These are phyloP conservation scores for Scenedesmus sp. DNA, from an alignment of 163 green algal species.

Conservation along the genomic window DNA sequence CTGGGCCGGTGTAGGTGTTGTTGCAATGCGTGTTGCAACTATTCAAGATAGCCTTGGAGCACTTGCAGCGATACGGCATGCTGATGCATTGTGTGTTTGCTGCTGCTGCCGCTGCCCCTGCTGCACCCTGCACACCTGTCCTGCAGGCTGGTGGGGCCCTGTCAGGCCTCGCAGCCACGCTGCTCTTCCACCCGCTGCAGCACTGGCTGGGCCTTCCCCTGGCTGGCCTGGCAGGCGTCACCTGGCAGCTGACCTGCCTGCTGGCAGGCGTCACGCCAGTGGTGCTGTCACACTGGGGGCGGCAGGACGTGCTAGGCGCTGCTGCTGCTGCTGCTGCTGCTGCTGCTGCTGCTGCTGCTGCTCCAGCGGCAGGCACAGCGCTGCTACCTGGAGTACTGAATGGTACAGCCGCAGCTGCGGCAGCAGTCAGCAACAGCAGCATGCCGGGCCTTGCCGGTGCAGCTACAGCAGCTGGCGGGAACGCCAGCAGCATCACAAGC, in stretches of 20 bases:
- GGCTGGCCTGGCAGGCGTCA: constrained; percentile 61
- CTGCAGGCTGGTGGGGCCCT: constrained; percentile 74
- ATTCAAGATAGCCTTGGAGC: not conserved
- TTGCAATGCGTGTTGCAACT: too few relatives aligned
- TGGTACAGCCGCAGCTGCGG: constrained; percentile 10
- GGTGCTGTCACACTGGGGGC: constrained; percentile 10
- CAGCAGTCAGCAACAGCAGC: not conserved
- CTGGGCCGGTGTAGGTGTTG: too few relatives aligned
- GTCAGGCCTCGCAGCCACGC: constrained; percentile 77
- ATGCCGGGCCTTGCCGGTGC: not conserved
- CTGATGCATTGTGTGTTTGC: not conserved
- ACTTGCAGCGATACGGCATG: not conserved
- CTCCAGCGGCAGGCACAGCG: not conserved
- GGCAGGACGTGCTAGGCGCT: not conserved
- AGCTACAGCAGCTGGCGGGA: not conserved
- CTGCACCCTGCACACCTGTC: not conserved
- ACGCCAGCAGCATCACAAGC: not conserved
- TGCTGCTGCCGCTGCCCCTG: not conserved
- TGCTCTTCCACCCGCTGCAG: constrained; percentile 73
- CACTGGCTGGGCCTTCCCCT: constrained; percentile 53
- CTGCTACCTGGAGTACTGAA: not conserved
- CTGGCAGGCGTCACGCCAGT: constrained; percentile 46
- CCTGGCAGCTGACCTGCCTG: constrained; percentile 65
- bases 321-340: not conserved
- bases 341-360: not conserved